Base-by-base conservation (phyloP, 305 asterid genomes). In the Plantago lanceolata region DNA sequence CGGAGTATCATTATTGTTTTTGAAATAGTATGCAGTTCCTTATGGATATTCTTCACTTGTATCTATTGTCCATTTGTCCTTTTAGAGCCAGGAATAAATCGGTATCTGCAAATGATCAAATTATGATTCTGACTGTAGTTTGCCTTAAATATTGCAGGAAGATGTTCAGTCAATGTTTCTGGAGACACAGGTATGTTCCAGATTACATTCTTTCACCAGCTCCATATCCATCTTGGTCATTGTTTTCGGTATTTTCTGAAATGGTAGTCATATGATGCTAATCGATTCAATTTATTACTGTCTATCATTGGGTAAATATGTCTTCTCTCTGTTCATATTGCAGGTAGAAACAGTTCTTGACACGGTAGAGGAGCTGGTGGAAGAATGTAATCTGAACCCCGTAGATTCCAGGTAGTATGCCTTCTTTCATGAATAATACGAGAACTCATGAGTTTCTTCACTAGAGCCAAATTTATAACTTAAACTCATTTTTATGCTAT, bases 331-430 rank as follows among this genome's bases (percentile, higher is more conserved):
- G 37, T 20, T 15, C 56, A 40, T 40, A 62, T 73, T 75, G 63
- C 76, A 89, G 96, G 89, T 79, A 54, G 95, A 84, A 64, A 31
- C 45, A 4, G 44, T 75, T 61, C 94, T 89, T 52, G 88, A 89
- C 78, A 68, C 61, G 50, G 94, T 85, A 68, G 95, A 87, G 69
- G 94, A 80, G 78, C 85, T 86, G 59, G 89, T 86, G 77, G 95
- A 86, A 80, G 95, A 83, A 72, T 89, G 81, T 64, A 71, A 66
- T 67, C 72, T 89, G 71, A 94, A 86, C 68, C 91, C 86, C 1
- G 74, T 86, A 48, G 65, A 29, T 72, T 70, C 82, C n/a, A 64
- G 75, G 95, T 86, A n/a, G n/a, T n/a, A 86, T 44, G 84, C 61
- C 57, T 71, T 53, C 57, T 45, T 55, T 26, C 35, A 33, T 70